Percentiles rank a stretch among this genome's conserved stretches.
phyloP scores from a whole-genome alignment of 2,329 filamentous ascomycete species.

The Orbilia javanica region DNA sequence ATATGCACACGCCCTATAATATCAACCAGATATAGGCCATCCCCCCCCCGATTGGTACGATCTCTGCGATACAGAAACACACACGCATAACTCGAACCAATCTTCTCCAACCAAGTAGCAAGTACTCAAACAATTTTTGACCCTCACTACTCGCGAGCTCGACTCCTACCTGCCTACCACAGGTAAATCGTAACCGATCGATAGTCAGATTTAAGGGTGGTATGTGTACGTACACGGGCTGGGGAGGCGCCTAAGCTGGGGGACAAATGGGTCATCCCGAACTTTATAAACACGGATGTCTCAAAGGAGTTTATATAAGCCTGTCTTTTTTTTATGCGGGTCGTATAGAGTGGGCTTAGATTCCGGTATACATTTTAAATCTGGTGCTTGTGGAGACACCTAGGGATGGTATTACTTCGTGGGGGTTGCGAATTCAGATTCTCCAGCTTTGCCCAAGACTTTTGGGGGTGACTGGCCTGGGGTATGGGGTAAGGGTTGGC shows the following conservation, averaged over 20 bases:
- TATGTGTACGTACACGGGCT: too few relatives aligned
- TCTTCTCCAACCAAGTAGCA: neutral
- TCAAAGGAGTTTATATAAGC: neutral
- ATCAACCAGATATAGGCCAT: constrained; percentile 24
- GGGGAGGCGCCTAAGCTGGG: neutral
- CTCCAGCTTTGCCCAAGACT: neutral
- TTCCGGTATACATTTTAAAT: neutral
- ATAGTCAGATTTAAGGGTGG: neutral
- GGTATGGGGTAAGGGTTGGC: too few relatives aligned
- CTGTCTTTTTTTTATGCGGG: neutral
- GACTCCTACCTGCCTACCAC: neutral
- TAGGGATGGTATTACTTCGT: neutral
- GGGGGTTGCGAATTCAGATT: neutral
- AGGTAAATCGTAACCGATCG: constrained; percentile 2
- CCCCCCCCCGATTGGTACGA: constrained; percentile 52
- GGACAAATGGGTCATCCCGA: neutral
- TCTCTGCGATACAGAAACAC: neutral
- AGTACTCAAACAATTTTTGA: neutral
- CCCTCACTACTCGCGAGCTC: too few relatives aligned
- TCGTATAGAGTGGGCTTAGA: constrained; percentile 1
- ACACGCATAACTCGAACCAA: neutral
- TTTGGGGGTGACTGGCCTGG: neutral
- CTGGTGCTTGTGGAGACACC: constrained; percentile 1
- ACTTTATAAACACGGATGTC: neutral
- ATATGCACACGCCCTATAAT: constrained; percentile 19